Base-by-base conservation (phyloP, 202 grass and related monocot species). In the Schoenoplectus tabernaemontani region DNA sequence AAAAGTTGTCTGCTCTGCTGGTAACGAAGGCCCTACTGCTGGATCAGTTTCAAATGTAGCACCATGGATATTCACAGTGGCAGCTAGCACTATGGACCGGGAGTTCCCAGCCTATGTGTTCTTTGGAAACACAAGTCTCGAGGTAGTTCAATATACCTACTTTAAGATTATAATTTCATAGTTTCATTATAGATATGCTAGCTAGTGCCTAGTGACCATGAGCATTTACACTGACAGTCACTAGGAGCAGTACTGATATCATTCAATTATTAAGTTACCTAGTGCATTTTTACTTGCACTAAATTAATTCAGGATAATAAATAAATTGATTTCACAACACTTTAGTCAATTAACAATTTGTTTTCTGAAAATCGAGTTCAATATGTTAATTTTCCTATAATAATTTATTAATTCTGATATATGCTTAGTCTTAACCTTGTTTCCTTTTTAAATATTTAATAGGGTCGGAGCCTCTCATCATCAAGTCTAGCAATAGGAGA, bases 61-160 rank as follows among this genome's bases (percentile, higher is more conserved):
- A 34, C 94, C 94, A 0, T 97, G 91, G 94, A 82, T 97, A 37
- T 36, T 97, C 30, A 97, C 94, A 17, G 91, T 97, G 7, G 89
- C 70, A 3, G 91, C 91, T 0, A 92, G 87, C 80, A 89, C 82
- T 42, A 79, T 76, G 61, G 94, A 93, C 64, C 85, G 89, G 78
- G 86, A 82, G 9, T 93, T 97, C 75, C 58, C 82, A 1, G 79
- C 91, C 4, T 87, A 81, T 59, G 39, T 82, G 30, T 46, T 70
- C 12, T 90, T 92, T 76, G 85, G 86, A 63, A 74, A 53, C 46
- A 86, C 23, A 0, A 84, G 78, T 39, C 50, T 84, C 2, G 59
- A 87, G 88, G 92, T 71, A 47, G 12, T 82, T 9, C 0, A 33
- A 28, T 10, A 65, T 65, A 19, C 7, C 38, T 39, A 87, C 80